phyloP scores from a whole-genome alignment of 2,329 filamentous ascomycete species.

The Alternaria conjuncta region DNA sequence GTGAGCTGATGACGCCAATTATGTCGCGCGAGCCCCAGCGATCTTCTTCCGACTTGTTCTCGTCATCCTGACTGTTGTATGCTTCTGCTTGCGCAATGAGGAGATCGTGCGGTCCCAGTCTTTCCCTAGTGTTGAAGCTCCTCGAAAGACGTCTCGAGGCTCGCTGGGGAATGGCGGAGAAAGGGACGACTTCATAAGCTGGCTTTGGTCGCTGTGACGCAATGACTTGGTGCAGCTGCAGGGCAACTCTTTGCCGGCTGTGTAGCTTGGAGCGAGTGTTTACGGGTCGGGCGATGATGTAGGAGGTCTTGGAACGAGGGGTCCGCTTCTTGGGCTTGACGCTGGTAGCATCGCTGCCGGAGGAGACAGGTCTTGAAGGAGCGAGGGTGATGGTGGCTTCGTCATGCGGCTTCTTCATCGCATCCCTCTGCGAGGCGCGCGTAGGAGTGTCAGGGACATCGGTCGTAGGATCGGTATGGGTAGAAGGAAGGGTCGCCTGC shows the following conservation, averaged over 20 bases:
- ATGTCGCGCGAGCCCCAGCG: constrained; percentile 61
- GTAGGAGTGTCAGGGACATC: neutral
- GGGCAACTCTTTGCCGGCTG: constrained; percentile 70
- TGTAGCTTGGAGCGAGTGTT: constrained; percentile 66
- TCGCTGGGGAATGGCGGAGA: constrained; percentile 63
- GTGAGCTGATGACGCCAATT: constrained; percentile 71
- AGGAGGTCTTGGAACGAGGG: constrained; percentile 66
- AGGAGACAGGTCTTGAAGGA: constrained; percentile 48
- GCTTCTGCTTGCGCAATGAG: constrained; percentile 74
- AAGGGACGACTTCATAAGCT: constrained; percentile 75
- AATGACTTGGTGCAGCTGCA: constrained; percentile 74
- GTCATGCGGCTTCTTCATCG: constrained; percentile 8
- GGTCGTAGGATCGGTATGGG: constrained; percentile 1
- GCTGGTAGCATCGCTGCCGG: constrained; percentile 44
- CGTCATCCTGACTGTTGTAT: constrained; percentile 57
- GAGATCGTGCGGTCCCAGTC: constrained; percentile 72
- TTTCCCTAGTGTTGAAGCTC: constrained; percentile 67
- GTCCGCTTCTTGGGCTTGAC: constrained; percentile 53
- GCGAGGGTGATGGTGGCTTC: constrained; percentile 22
- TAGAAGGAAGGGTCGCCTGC: constrained; percentile 4
- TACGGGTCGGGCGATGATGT: constrained; percentile 71
- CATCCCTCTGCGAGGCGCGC: constrained; percentile 7
- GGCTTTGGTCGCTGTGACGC: constrained; percentile 67
- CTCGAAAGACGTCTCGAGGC: constrained; percentile 61
- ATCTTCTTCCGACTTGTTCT: constrained; percentile 57